Base-by-base conservation (phyloP, 1,284 basidiomycete species). In the Ganoderma multipileum region DNA sequence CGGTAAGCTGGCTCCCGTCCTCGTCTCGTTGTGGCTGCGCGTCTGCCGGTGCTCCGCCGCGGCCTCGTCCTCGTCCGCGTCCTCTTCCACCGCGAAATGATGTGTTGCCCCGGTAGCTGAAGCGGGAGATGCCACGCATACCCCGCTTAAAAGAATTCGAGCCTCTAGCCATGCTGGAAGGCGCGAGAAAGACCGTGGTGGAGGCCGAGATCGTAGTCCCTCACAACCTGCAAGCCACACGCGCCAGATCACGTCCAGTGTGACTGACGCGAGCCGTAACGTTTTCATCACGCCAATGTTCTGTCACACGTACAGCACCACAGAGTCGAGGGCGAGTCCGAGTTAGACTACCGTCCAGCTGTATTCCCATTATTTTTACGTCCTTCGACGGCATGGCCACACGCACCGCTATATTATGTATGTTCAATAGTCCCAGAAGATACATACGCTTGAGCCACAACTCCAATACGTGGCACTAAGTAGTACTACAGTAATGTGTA, bases 1-100 rank as follows among this genome's bases (percentile, higher is more conserved):
- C 96, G 14, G 89, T 91, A 5, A 92, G 85, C 60, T 91, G 89
- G 0, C 93, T 95, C 3, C 94, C 95, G 74, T 97, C 95, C 68
- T 97, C 95, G 76, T 95, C 94, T 74, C 95, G 86, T 75, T 87
- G 85, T 2, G 90, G 89, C 33, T 80, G 80, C 47, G 76, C 72
- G 68, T 81, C 77, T 14, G 78, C 73, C 44, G 84, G 82, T 61
- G 82, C 80, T 33, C 79, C 80, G 65, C 82, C 81, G 41, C 83
- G 81, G 61, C 84, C 82, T 60, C 87, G 79, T 57, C 90, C 90
- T 64, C 91, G 81, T 68, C 90, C 89, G 74, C 91, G 81, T 67
- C 90, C 89, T 74, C 88, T 78, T 33, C 83, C 82, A 28, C 78
- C 82, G 38, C 88, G 79, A 72, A 80, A 83, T 47, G 77, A 76